phyloP scores from a whole-genome alignment of 208 protist species.

The Leptomonas seymouri region DNA sequence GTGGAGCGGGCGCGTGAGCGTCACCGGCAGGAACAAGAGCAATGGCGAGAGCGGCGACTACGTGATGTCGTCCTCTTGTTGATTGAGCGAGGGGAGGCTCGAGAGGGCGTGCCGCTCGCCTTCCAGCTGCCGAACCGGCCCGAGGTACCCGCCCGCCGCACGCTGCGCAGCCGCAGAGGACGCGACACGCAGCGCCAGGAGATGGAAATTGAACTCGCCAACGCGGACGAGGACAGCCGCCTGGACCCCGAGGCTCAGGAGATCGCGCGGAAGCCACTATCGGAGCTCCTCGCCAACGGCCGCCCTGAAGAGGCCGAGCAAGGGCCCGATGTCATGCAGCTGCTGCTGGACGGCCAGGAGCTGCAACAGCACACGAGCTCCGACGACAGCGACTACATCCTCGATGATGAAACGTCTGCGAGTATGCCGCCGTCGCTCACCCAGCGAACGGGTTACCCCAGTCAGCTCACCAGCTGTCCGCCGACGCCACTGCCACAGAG shows the following conservation, averaged over 20 bases:
- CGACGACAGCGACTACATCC: slow-evolving; percentile 21
- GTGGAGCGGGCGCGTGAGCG: slow-evolving; percentile 19
- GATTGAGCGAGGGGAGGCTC: slow-evolving; percentile 42
- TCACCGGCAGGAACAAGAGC: slow-evolving; percentile 36
- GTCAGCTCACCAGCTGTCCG: slow-evolving; percentile 2
- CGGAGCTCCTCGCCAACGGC: slow-evolving; percentile 39
- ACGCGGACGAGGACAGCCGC: slow-evolving; percentile 24
- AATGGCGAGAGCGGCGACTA: slow-evolving; percentile 49
- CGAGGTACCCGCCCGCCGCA: slow-evolving; percentile 31
- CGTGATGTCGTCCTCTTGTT: slow-evolving; percentile 54
- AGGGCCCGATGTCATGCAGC: slow-evolving; percentile 58
- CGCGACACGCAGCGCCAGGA: slow-evolving; percentile 11
- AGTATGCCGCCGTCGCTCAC: slow-evolving; percentile 10
- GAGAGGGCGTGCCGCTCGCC: slow-evolving; percentile 43
- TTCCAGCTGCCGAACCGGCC: slow-evolving; percentile 37
- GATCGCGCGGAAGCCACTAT: slow-evolving; percentile 31
- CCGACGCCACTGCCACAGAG: slow-evolving; percentile 15
- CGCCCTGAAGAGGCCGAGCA: slow-evolving; percentile 38
- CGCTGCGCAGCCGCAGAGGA: slow-evolving; percentile 11
- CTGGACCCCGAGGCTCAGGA: slow-evolving; percentile 27
- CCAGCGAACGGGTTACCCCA: background rate
- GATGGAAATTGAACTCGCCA: slow-evolving; percentile 19
- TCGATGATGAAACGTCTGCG: slow-evolving; percentile 7
- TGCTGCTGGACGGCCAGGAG: slow-evolving; percentile 51
- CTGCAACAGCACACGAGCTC: slow-evolving; percentile 10